Evolutionary conservation across 306 rosid species (phyloP).

Genomic region (Hylodesmum podocarpum): DNA sequence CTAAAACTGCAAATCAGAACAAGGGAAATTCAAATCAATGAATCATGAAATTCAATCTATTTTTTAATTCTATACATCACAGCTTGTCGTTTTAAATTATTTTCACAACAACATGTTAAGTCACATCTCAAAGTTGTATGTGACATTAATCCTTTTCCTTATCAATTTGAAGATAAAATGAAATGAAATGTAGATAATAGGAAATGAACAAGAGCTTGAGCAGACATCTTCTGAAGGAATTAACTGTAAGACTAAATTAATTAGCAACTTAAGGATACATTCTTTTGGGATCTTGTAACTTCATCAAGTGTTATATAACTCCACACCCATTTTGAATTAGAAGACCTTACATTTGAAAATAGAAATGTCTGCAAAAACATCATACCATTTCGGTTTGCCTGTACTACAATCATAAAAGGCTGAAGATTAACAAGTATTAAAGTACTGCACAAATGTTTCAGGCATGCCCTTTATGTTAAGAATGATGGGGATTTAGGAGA

Average conservation of each 20-base stretch:
- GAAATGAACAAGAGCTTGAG: background rate
- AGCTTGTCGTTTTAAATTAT: background rate
- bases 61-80: background rate
- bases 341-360: background rate
- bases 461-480: background rate
- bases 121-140: background rate
- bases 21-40: background rate
- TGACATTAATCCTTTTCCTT: background rate
- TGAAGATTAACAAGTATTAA: background rate
- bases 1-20: background rate
- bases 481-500: background rate
- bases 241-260: background rate
- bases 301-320: background rate
- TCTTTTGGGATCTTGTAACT: background rate
- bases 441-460: background rate
- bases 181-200: background rate
- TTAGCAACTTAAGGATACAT: background rate
- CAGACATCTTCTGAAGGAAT: background rate
- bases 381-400: background rate
- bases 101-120: background rate
- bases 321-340: background rate
- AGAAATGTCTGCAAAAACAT: background rate
- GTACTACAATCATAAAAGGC: background rate
- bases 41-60: background rate
- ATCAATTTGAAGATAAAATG: background rate